These are phyloP conservation scores for Coemansia sp. DNA, from an alignment of 192 early-diverging fungal species.

Conservation along the genomic window DNA sequence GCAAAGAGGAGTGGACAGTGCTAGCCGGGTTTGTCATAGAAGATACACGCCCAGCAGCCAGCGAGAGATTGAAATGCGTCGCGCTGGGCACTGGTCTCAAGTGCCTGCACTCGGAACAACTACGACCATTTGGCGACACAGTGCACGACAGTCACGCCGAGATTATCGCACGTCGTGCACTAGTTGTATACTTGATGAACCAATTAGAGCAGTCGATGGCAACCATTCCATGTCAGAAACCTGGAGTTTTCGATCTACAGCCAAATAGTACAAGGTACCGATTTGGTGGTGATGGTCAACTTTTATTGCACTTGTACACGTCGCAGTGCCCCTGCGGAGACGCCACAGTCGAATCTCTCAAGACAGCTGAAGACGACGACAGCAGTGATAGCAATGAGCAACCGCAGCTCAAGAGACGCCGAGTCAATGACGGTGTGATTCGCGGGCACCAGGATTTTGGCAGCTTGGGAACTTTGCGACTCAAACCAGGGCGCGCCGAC, in stretches of 20 bases:
- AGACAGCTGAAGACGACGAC: neutral
- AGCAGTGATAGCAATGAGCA: neutral
- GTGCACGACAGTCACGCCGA: conserved; percentile 91
- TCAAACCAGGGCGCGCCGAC: conserved; percentile 55
- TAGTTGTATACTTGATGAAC: conserved; percentile 64
- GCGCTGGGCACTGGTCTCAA: conserved; percentile 80
- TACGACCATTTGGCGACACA: conserved; percentile 63
- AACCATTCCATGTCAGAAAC: neutral
- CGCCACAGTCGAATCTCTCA: conserved; percentile 24
- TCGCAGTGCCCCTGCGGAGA: conserved; percentile 53
- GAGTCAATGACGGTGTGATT: neutral
- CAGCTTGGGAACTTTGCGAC: conserved; percentile 15
- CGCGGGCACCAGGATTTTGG: conserved; percentile 27
- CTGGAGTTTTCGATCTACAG: neutral
- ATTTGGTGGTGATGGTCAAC: neutral
- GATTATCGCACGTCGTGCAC: conserved; percentile 76
- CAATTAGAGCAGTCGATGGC: conserved; percentile 6
- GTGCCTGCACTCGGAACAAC: conserved; percentile 69
- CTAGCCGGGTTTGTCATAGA: conserved; percentile 74
- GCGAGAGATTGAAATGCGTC: conserved; percentile 24
- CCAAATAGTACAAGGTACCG: neutral
- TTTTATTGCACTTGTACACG: conserved; percentile 39
- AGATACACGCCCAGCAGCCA: conserved; percentile 1
- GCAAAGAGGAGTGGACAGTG: conserved; percentile 81
- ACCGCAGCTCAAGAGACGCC: conserved; percentile 22